Evolutionary conservation across 169 alveolate genomes (phyloP), one percentile per base, ranked within the genome.

Genomic region (Neospora caninum): DNA sequence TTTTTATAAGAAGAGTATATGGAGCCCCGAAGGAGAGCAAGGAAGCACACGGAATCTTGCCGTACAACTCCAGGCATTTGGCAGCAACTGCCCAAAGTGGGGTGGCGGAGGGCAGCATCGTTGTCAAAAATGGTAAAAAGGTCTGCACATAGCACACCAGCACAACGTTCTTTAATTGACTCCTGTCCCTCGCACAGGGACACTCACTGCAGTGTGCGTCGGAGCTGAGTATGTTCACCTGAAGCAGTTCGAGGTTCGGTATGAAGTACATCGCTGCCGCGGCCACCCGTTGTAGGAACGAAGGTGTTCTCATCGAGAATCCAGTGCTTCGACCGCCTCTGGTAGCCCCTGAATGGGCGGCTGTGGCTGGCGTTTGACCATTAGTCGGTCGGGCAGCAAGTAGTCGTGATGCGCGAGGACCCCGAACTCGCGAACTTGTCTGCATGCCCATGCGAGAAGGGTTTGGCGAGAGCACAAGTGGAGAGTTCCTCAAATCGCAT

Each of bases 161-260:
- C 58, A 36, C 29, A 36, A 7, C 4, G 13, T 6, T 49, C 67
- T 31, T 25, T 36, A 82, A 41, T 7, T 29, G 64, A 31, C n/a
- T 13, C 41, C 58, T 7, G 18, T 27, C 22, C 25, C 22, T 43
- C 38, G 6, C 20, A 1, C 54, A 1, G 34, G 89, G 89, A 36
- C 43, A 7, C 86, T 20, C 41, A 78, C 13, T 41, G 58, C 18
- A 9, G 31, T 29, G 53, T 27, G 10, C 20, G n/a, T 36, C 69
- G 53, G 69, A 41, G 38, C 22, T 25, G 0, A 13, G 18, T 10
- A 22, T 16, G 69, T 13, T 36, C 39, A 82, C 89, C 41, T 82
- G 89, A 82, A 82, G 64, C 22, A 82, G 67, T 36, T 82, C 89
- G 31, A 82, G 89, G 89, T 82, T 41, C n/a, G 89, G 89, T 34